A percentile compares a stretch with the other conserved stretches of the same genome.
Evolutionary conservation across 345 rosid genomes (phyloP).

Genomic region (Iberis pinnata): DNA sequence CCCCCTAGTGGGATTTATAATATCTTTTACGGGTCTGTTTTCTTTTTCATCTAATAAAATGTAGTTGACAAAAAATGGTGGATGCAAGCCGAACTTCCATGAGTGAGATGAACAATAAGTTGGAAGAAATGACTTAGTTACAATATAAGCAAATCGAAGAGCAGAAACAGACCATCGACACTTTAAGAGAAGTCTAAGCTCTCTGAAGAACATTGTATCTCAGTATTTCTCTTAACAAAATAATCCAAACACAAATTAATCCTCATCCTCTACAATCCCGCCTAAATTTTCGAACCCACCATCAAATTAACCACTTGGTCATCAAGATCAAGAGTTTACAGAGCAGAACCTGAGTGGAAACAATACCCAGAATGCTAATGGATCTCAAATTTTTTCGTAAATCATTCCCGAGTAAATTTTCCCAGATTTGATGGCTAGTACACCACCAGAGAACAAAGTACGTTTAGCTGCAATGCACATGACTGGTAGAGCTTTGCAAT

Average conservation of each 20-base stretch:
- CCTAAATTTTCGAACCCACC: no score
- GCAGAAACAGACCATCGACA: background rate
- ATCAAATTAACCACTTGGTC: no score
- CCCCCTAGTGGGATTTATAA: no score
- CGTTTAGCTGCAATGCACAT: background rate
- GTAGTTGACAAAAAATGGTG: no score
- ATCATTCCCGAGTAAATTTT: no score
- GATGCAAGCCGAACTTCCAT: background rate
- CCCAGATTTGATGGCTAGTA: background rate
- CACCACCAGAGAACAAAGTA: background rate
- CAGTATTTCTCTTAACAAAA: background rate
- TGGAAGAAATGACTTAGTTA: background rate
- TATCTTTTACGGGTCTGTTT: no score
- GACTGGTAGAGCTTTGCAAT: background rate
- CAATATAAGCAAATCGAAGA: background rate
- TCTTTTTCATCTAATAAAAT: no score
- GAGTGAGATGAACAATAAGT: background rate
- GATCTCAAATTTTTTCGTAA: no score
- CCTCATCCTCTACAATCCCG: background rate
- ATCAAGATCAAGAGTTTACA: no score
- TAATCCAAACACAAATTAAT: background rate
- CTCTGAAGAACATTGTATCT: background rate
- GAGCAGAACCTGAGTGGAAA: no score
- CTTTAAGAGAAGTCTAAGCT: background rate
- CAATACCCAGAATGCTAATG: background rate